Evolutionary conservation across 176 grass and related monocot species (phyloP), one percentile per base, ranked within the genome.

Genomic region (Saccharum officinarum): DNA sequence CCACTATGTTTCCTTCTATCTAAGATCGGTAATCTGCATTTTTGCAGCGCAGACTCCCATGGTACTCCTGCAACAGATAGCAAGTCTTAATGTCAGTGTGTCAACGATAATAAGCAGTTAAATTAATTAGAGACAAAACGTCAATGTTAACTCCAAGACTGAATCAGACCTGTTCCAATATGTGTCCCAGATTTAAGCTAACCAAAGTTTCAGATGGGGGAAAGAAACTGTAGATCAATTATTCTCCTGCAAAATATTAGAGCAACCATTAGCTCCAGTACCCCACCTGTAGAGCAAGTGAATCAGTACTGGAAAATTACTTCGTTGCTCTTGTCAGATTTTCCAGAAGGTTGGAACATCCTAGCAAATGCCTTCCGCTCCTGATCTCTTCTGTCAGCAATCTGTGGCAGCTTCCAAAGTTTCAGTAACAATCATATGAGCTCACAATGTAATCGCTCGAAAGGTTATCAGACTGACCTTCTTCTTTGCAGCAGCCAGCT

Each of bases 281-380:
- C 30, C 15, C 26, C 41, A 22, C 2, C 61, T 41, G 40, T 64
- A 80, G 22, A 55, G 18, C 49, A 61, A 38, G 49, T 69, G 46
- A 63, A 47, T 22, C 7, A 26, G 25, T 63, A 36, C 6, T 52
- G 47, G 18, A 22, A 83, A 80, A 70, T 88, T 89, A 99, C 97
- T 83, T 95, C 67, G 8, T 37, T 82, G 81, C 70, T 81, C 15
- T 83, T 85, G 5, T 92, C 91, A 73, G 97, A 86, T 86, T 85
- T 99, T 85, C 74, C 67, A 40, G 79, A 89, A 79, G 90, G 37
- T 82, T 96, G 97, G 60, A 99, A 99, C 84, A 99, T 99, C 88
- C 90, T 99, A 44, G 94, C 92, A 78, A 92, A 99, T 17, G 97
- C 88, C 86, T 80, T 99, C 26, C 90, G 81, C 79, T 99, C 94